Evolutionary conservation across 495 filamentous ascomycete species (phyloP), one percentile per base, ranked within the genome.

Genomic region (Alectoria sarmentosa): DNA sequence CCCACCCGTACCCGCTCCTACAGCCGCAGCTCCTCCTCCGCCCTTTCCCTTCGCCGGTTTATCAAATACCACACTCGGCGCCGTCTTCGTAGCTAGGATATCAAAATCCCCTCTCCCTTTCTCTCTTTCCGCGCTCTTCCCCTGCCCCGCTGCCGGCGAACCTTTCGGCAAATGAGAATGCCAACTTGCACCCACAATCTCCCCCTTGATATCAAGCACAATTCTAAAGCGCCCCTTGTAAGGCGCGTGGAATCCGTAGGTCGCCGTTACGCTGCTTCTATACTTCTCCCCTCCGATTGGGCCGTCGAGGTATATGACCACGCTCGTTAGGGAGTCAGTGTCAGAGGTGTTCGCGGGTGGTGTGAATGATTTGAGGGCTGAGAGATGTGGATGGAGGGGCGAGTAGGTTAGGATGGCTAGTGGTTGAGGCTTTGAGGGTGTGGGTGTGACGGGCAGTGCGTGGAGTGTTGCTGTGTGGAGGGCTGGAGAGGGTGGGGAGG

Each of bases 331-430:
- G 21, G 37, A 5, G 52, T 34, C 37, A 1, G 66, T 34, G 30
- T 59, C 28, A 9, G 60, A 54, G 32, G 63, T 64, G 60, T 63
- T 68, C 9, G 37, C 5, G 11, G 66, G 68, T 0, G 62, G 57
- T 4, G 64, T 67, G 58, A 67, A 62, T 38, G 56, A 52, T 15
- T 26, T 9, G 6, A 66, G 28, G 36, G 17, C n/a, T 6, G 62
- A 61, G 68, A 60, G 61, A 42, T 49, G 39, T 0, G 69, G 67
- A 32, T 57, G 34, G 62, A 21, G 48, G 3, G 69, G 68, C 17
- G 65, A 67, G 65, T 76, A 75, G 57, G 60, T 74, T 13, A 74
- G 63, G 60, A 58, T 9, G n/a, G 65, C 60, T 4, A 54, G 37
- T 41, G 34, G 48, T 4, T 28, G 48, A 58, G 17, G 28, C 2